These are phyloP conservation scores for Microcyclospora tardicrescens DNA, from an alignment of 2,329 filamentous ascomycete genomes.

Conservation along the genomic window DNA sequence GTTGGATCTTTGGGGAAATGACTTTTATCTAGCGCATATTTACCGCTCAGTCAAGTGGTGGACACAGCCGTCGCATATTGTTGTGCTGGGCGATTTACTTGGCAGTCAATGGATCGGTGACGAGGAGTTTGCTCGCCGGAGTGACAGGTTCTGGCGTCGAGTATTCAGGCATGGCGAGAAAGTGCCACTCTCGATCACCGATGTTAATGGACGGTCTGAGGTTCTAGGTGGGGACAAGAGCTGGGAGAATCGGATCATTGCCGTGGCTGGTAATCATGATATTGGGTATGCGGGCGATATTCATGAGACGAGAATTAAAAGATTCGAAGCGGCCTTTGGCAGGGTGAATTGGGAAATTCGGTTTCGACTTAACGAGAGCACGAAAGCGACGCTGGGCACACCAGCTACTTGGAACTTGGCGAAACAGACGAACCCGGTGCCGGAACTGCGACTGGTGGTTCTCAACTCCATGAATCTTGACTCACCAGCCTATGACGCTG, in stretches of 20 bases:
- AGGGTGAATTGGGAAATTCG: constrained; percentile 81
- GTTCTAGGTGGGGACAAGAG: constrained; percentile 32
- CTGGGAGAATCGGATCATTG: constrained; percentile 72
- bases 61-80: constrained; percentile 71
- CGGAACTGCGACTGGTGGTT: constrained; percentile 68
- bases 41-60: constrained; percentile 77
- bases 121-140: constrained; percentile 65
- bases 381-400: constrained; percentile 9
- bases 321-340: constrained; percentile 79
- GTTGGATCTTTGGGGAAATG: constrained; percentile 83
- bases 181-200: constrained; percentile 19
- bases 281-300: constrained; percentile 93
- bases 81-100: constrained; percentile 79
- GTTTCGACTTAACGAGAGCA: constrained; percentile 36
- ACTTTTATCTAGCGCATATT: constrained; percentile 87
- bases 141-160: constrained; percentile 22
- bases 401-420: not conserved
- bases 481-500: constrained; percentile 54
- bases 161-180: constrained; percentile 16
- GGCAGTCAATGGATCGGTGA: constrained; percentile 92
- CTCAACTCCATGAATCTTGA: constrained; percentile 93
- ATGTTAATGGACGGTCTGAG: constrained; percentile 22
- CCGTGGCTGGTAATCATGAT: constrained; percentile 90
- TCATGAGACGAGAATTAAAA: constrained; percentile 55
- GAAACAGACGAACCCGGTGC: constrained; percentile 17